phyloP scores from a whole-genome alignment of 805 yeast genomes.

The Maudiozyma saulgeensis region DNA sequence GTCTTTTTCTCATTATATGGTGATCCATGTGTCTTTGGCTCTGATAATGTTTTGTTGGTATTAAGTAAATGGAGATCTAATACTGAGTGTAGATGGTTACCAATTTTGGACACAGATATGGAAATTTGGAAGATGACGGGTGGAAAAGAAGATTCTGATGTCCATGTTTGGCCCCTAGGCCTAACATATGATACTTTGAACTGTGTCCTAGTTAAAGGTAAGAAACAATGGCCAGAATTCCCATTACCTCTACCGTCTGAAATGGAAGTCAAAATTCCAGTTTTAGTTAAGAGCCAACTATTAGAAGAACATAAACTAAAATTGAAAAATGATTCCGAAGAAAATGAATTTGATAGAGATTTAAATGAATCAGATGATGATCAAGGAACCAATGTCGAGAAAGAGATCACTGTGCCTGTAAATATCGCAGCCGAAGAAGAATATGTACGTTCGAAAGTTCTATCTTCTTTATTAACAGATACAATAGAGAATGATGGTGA shows the following conservation, averaged over 20 bases:
- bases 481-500: constrained; percentile 39
- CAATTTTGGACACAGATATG: constrained; percentile 49
- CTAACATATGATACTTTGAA: constrained; percentile 57
- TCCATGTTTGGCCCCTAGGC: constrained; percentile 85
- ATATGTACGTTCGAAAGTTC: constrained; percentile 47
- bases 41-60: constrained; percentile 60
- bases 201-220: constrained; percentile 68
- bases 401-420: constrained; percentile 22
- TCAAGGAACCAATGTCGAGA: constrained; percentile 11
- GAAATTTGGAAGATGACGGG: constrained; percentile 43
- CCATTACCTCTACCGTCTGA: constrained; percentile 84
- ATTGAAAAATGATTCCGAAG: constrained; percentile 21
- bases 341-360: constrained; percentile 7
- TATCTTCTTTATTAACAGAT: constrained; percentile 56
- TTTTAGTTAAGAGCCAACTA: constrained; percentile 30
- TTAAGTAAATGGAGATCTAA: constrained; percentile 72
- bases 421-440: constrained; percentile 48
- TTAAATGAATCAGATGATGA: constrained; percentile 17
- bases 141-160: constrained; percentile 38
- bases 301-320: constrained; percentile 23
- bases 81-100: constrained; percentile 78
- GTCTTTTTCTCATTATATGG: constrained; percentile 82
- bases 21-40: constrained; percentile 84
- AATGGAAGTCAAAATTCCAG: constrained; percentile 60
- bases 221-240: constrained; percentile 57